Evolutionary conservation across 257 asterid species (phyloP).

Genomic region (Nicotiana tomentosiformis): DNA sequence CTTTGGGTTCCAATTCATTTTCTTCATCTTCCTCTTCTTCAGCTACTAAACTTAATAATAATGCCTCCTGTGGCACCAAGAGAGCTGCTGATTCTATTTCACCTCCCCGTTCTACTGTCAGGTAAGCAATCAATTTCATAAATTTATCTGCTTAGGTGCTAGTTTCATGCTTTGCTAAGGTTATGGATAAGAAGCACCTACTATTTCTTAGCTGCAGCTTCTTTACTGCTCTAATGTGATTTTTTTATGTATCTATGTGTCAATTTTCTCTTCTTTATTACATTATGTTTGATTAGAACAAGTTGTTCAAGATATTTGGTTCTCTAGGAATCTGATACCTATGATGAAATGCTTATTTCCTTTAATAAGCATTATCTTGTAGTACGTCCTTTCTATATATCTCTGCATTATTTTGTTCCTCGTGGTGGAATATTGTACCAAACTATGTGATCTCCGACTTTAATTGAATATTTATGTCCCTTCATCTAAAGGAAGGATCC

Average conservation of each 20-base stretch:
- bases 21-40: constrained; percentile 57
- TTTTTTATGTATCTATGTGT: neutral
- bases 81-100: constrained; percentile 76
- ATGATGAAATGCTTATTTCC: neutral
- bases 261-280: neutral
- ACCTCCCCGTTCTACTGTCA: constrained; percentile 63
- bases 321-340: constrained; percentile 18
- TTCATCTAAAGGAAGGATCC: constrained; percentile 2
- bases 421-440: neutral
- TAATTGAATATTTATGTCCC: neutral
- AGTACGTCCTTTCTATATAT: neutral
- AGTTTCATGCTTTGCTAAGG: neutral
- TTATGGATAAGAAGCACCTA: no score
- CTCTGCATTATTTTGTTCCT: neutral
- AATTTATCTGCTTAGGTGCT: neutral
- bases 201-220: neutral
- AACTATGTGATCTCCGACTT: neutral
- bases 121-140: constrained; percentile 22
- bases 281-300: neutral
- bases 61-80: constrained; percentile 54
- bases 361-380: neutral
- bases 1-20: constrained; percentile 37
- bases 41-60: constrained; percentile 30
- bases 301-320: neutral
- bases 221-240: neutral